A percentile compares a stretch with the other conserved stretches of the same genome.
Evolutionary conservation across 2,329 filamentous ascomycete species (phyloP).

Genomic region (Metarhizium brunneum): DNA sequence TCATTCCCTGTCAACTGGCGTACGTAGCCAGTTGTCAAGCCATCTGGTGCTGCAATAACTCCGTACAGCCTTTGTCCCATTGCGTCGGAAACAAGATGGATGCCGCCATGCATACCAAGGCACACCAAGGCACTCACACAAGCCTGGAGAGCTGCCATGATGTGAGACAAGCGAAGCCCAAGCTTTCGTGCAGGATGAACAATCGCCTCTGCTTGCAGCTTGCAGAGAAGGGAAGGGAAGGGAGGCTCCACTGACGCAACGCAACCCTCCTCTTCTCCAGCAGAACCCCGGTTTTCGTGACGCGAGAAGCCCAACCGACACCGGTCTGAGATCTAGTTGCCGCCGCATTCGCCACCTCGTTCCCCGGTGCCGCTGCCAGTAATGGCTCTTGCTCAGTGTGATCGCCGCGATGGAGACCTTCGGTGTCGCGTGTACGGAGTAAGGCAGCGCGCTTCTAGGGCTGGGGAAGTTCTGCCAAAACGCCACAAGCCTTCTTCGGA

Average conservation of each 20-base stretch:
- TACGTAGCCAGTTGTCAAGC: background rate
- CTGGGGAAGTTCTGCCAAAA: background rate
- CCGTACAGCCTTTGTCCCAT: background rate
- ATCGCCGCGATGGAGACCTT: background rate
- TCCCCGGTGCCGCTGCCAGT: background rate
- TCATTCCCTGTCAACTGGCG: background rate
- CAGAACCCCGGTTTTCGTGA: constrained; percentile 2
- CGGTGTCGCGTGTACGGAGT: too few species aligned
- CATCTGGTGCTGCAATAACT: background rate
- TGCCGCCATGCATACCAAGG: background rate
- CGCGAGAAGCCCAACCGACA: background rate
- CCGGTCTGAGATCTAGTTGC: background rate
- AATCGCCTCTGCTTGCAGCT: background rate
- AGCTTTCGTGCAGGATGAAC: background rate
- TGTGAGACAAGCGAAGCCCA: background rate
- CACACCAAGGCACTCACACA: background rate
- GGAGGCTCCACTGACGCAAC: background rate
- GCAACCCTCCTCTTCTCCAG: background rate
- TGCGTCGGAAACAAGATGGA: background rate
- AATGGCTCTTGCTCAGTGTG: background rate
- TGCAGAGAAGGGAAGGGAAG: background rate
- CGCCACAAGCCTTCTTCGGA: background rate
- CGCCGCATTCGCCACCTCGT: constrained; percentile 1
- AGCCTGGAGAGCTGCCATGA: background rate
- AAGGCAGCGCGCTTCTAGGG: too few species aligned